A percentile compares a stretch with the other conserved stretches of the same genome.
Conservation (phyloP, 441 rosid species). For the Hura crepitans region DNA sequence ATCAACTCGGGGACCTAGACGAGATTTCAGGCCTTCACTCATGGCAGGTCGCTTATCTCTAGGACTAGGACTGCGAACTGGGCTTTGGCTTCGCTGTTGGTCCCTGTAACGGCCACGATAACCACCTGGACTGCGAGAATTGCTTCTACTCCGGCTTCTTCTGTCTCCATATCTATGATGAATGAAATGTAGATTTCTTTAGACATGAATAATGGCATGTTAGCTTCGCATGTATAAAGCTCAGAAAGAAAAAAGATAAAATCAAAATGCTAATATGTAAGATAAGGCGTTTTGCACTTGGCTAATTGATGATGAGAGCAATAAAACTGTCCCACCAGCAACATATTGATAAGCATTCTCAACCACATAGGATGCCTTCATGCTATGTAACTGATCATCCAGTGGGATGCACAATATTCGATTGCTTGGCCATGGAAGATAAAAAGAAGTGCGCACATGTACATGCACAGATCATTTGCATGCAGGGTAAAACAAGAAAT, state of each 20-base stretch:
- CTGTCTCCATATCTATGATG: conserved; percentile 46
- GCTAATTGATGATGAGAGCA: background rate
- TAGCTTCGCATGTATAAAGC: conserved; percentile 8
- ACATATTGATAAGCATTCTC: background rate
- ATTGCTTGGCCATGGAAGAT: background rate
- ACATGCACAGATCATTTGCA: background rate
- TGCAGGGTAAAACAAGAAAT: background rate
- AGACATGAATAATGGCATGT: background rate
- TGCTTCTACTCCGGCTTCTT: conserved; percentile 51
- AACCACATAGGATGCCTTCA: background rate
- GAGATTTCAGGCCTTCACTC: conserved; percentile 67
- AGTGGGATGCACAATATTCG: background rate
- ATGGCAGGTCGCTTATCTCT: conserved; percentile 51
- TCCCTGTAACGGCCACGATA: conserved; percentile 45
- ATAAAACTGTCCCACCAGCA: background rate
- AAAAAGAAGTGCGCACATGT: background rate
- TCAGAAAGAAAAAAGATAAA: background rate
- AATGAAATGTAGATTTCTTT: conserved; percentile 9
- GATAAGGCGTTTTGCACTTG: background rate
- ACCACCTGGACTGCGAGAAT: conserved; percentile 56
- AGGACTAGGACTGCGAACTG: conserved; percentile 55
- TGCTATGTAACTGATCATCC: background rate
- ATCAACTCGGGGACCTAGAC: conserved; percentile 55
- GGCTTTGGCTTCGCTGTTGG: conserved; percentile 55
- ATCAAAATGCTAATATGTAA: background rate